Evolutionary conservation across 345 rosid species (phyloP).

Genomic region (Eucalyptus marginata): DNA sequence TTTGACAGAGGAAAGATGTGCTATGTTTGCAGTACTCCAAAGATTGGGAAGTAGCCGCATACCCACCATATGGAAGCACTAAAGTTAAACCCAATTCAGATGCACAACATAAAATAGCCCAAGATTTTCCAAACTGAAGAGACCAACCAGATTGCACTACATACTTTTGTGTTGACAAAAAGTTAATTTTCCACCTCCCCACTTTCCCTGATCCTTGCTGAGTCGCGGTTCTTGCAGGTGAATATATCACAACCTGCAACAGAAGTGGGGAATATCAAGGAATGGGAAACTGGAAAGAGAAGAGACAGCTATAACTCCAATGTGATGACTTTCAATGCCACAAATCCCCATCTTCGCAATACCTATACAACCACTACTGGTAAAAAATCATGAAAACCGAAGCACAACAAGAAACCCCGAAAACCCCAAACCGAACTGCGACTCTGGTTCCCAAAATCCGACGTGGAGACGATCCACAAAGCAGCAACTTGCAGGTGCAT

Average conservation of each 20-base stretch:
- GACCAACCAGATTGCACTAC: neutral
- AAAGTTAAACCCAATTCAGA: neutral
- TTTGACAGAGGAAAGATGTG: neutral
- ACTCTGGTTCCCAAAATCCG: neutral
- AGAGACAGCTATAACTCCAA: neutral
- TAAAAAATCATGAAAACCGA: neutral
- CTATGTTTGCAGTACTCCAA: neutral
- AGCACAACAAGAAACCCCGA: neutral
- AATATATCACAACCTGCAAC: constrained; percentile 70
- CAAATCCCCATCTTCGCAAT: neutral
- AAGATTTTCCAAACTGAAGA: neutral
- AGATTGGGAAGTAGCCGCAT: neutral
- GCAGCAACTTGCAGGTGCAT: neutral
- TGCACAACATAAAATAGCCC: neutral
- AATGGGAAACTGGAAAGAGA: neutral
- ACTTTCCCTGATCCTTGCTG: constrained; percentile 97
- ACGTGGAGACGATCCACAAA: neutral
- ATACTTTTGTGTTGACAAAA: constrained; percentile 83
- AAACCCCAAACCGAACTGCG: neutral
- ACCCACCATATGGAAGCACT: neutral
- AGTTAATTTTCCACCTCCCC: constrained; percentile 94
- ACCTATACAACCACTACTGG: neutral
- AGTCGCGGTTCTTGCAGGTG: constrained; percentile 91
- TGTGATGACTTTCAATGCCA: neutral
- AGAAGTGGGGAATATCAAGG: neutral